A percentile compares a stretch with the other conserved stretches of the same genome.
phyloP scores from a whole-genome alignment of 345 rosid genomes.

The Clausena lansium region DNA sequence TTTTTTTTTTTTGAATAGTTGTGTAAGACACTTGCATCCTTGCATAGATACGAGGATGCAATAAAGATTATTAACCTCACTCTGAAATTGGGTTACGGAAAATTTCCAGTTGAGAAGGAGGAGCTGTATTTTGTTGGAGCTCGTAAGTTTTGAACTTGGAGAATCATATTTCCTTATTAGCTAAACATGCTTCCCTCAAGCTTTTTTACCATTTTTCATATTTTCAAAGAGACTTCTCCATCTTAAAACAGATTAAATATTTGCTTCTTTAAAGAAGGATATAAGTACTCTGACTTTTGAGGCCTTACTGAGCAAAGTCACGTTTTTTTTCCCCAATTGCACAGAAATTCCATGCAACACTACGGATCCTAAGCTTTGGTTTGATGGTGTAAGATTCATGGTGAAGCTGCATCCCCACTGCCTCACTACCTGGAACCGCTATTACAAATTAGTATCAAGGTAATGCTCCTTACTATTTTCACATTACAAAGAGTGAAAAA shows the following conservation, averaged over 20 bases:
- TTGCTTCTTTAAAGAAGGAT: background rate
- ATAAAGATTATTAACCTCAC: background rate
- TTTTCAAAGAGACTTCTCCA: background rate
- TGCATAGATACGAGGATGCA: background rate
- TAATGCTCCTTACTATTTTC: background rate
- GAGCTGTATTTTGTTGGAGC: slow-evolving; percentile 4
- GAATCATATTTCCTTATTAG: background rate
- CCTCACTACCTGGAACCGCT: slow-evolving; percentile 2
- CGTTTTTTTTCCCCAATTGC: background rate
- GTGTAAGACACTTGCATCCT: background rate
- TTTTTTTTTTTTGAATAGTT: background rate
- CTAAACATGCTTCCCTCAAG: background rate
- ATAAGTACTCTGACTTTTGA: background rate
- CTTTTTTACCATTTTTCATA: background rate
- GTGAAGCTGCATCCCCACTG: background rate
- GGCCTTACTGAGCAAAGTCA: background rate
- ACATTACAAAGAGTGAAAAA: background rate
- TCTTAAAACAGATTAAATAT: background rate
- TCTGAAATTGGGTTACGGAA: background rate
- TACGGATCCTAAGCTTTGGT: background rate
- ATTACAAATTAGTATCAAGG: slow-evolving; percentile 1
- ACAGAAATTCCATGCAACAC: background rate
- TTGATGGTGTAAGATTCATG: background rate
- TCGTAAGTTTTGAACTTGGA: background rate
- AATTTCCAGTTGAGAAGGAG: background rate